Evolutionary conservation across 495 filamentous ascomycete genomes (phyloP).

Genomic region (Xeromyces bisporus): DNA sequence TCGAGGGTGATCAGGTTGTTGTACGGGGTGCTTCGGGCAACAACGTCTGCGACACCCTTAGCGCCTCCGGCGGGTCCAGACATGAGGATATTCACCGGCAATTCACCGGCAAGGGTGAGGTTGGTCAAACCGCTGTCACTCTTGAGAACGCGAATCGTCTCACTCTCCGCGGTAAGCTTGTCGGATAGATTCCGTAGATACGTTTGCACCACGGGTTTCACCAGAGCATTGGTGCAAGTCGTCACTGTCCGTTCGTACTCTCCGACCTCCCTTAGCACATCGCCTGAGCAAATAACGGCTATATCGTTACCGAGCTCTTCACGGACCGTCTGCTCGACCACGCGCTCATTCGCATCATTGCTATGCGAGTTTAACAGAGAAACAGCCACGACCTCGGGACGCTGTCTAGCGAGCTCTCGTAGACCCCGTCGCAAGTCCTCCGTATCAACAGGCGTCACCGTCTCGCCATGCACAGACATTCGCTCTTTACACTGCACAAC

Average conservation of each 20-base stretch:
- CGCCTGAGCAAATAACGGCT: constrained; percentile 25
- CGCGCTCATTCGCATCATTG: constrained; percentile 23
- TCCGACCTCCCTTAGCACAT: constrained; percentile 31
- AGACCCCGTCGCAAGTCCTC: constrained; percentile 18
- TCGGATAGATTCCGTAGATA: constrained; percentile 25
- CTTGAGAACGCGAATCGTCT: constrained; percentile 31
- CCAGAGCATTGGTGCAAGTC: constrained; percentile 31
- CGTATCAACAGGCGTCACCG: constrained; percentile 22
- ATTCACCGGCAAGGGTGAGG: constrained; percentile 22
- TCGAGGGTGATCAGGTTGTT: constrained; percentile 35
- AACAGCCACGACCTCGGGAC: constrained; percentile 29
- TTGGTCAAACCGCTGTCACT: constrained; percentile 32
- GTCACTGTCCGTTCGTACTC: constrained; percentile 37
- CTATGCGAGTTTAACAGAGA: constrained; percentile 33
- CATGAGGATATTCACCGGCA: constrained; percentile 33
- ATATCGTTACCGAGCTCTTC: constrained; percentile 22
- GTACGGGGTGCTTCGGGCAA: constrained; percentile 26
- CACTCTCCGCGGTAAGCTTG: constrained; percentile 18
- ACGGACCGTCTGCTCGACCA: constrained; percentile 17
- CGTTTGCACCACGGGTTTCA: constrained; percentile 31
- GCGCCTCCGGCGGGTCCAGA: constrained; percentile 33
- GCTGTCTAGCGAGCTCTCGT: constrained; percentile 11
- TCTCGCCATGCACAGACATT: constrained; percentile 26
- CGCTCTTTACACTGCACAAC: constrained; percentile 32
- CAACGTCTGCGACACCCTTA: constrained; percentile 27